phyloP scores from a whole-genome alignment of 805 yeast species.

The Yarrowia sp. region DNA sequence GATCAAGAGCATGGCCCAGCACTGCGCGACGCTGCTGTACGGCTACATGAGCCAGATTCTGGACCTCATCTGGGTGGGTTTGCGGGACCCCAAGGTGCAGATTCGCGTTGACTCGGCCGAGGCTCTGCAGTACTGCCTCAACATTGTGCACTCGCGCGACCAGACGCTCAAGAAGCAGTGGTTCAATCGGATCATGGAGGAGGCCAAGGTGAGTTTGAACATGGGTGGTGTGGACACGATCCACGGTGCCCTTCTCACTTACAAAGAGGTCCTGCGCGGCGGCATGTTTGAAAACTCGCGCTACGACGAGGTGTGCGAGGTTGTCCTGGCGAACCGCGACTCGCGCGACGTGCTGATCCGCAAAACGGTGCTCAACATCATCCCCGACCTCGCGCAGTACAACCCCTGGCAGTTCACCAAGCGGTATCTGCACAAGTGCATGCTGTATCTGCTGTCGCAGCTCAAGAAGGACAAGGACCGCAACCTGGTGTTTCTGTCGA shows the following conservation, averaged over 20 bases:
- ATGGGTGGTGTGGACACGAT: slow-evolving; percentile 58
- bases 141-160: slow-evolving; percentile 78
- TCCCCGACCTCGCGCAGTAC: slow-evolving; percentile 80
- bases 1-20: slow-evolving; percentile 76
- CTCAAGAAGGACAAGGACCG: slow-evolving; percentile 75
- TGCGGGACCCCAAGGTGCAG: slow-evolving; percentile 71
- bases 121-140: slow-evolving; percentile 72
- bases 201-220: slow-evolving; percentile 61
- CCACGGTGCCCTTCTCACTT: slow-evolving; percentile 85
- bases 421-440: slow-evolving; percentile 73
- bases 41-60: slow-evolving; percentile 74
- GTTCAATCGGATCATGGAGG: slow-evolving; percentile 67
- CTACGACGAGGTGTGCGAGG: slow-evolving; percentile 74
- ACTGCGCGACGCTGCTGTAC: slow-evolving; percentile 80
- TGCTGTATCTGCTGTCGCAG: slow-evolving; percentile 73
- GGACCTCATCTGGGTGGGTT: slow-evolving; percentile 82
- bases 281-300: slow-evolving; percentile 61
- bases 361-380: slow-evolving; percentile 76
- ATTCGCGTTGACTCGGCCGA: slow-evolving; percentile 83
- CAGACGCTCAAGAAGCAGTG: slow-evolving; percentile 65
- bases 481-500: slow-evolving; percentile 69
- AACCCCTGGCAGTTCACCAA: slow-evolving; percentile 73
- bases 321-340: slow-evolving; percentile 68
- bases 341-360: slow-evolving; percentile 73
- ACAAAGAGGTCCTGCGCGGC: slow-evolving; percentile 73